Evolutionary conservation across 2,329 filamentous ascomycete species (phyloP), one percentile per base, ranked within the genome.

Genomic region (Fusarium graminum): DNA sequence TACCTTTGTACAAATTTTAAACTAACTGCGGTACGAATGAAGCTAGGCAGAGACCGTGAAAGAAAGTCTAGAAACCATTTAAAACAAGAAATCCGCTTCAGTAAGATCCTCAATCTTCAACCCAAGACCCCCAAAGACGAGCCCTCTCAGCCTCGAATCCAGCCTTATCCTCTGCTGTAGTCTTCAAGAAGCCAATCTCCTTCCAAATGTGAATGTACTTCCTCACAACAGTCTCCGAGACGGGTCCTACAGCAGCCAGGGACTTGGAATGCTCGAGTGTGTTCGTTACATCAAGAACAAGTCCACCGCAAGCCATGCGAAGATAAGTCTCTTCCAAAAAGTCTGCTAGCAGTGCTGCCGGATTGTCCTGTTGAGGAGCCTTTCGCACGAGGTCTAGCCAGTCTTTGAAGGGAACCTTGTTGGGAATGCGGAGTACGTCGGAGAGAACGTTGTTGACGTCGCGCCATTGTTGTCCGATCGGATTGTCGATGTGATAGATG

Each of bases 181-280:
- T 54, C 53, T 68, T 69, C 28, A 70, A 41, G 10, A 70, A 70
- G 1, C 67, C 67, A 56, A 70, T 70, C 32, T 70, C 67, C 34
- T 59, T 70, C 67, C 67, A 70, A 1, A 70, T 70, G 8, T 70
- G 67, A 1, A 70, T 70, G 3, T 70, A 70, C 58, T 70, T 70
- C n/a, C 67, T 55, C 4, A 56, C 58, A 1, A 70, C 52, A 0
- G 40, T 60, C 14, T 67, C 67, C 0, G 61, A 54, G 11, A 70
- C 65, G 12, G 67, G 67, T 0, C 57, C 67, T 0, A 66, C 63
- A 0, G 58, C 58, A 3, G 40, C 29, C 0, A 66, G 7, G 0
- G 63, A 67, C 16, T 66, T 67, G 11, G 63, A 66, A 4, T 66
- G 63, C n/a, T 66, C 59, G 1, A 66, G 59, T 0, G 63, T 67